Evolutionary conservation across 192 early-diverging fungal species (phyloP), one percentile per base, ranked within the genome.

Genomic region (Umbelopsis vinacea): DNA sequence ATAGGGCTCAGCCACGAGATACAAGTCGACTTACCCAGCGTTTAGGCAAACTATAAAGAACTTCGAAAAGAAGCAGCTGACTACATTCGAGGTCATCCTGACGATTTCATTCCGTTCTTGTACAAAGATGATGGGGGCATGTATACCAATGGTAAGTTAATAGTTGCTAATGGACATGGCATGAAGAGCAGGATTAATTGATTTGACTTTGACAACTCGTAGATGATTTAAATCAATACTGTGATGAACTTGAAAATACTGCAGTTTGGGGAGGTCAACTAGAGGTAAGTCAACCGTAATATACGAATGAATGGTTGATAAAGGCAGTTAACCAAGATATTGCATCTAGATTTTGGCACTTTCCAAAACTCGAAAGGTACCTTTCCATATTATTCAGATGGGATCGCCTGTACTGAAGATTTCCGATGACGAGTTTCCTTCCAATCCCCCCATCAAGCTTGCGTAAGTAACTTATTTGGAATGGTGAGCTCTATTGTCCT

Each of bases 191-290:
- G 11, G 40, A 11, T 50, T 2, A 26, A 3, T 7, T 35, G 52
- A 12, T 54, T 81, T 29, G 2, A 73, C 1, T 38, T 35, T 19
- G n/a, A 71, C 79, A 68, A 72, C 45, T 15, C 2, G 6, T 67
- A 78, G 90, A 89, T 22, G 89, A 94, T 70, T 96, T 90, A 85
- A 79, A 81, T 46, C 70, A 77, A 23, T 93, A 97, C 71, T 97
- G 96, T 78, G 69, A 89, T 71, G 86, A 87, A 33, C 79, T 98
- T 19, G 94, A 93, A 73, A 73, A 75, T 21, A 94, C 95, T 0
- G 93, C 95, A 1, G 85, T 87, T 6, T 99, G 97, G 97, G 97
- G 97, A 73, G 96, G 97, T 10, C 92, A 99, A 69, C 83, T 91
- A 19, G 97, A 99, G 85, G 92, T 93, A 81, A 66, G 19, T 24